Conservation (phyloP, 768 basidiomycete genomes). For the Mycena floridula region DNA sequence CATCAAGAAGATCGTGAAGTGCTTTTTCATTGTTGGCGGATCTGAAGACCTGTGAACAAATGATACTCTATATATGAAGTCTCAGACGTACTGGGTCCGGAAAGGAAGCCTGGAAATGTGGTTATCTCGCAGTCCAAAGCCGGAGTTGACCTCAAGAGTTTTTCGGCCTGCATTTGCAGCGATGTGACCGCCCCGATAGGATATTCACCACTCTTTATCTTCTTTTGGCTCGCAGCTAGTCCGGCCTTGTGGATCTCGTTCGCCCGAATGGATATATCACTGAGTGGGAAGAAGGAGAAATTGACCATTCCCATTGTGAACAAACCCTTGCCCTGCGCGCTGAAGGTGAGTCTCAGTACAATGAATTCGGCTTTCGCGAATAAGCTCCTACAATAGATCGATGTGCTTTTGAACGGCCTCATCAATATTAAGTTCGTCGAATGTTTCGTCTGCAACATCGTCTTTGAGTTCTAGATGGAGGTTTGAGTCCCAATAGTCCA, state of each 20-base stretch:
- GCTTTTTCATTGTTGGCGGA: no score
- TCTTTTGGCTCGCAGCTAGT: conserved; percentile 14
- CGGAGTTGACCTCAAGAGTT: background rate
- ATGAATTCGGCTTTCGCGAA: background rate
- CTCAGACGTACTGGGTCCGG: no score
- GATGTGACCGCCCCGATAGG: conserved; percentile 14
- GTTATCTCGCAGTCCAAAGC: conserved; percentile 15
- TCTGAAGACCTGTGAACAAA: no score
- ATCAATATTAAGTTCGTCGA: background rate
- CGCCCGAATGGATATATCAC: background rate
- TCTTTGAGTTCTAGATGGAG: background rate
- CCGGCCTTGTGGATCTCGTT: conserved; percentile 12
- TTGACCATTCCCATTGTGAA: background rate
- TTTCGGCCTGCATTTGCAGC: background rate
- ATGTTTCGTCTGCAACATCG: background rate
- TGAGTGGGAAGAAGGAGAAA: background rate
- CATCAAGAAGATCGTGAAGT: conserved; percentile 8
- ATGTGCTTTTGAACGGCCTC: background rate
- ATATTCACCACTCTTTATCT: conserved; percentile 20
- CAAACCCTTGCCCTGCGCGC: background rate
- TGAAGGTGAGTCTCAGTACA: background rate
- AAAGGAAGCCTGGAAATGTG: conserved; percentile 27
- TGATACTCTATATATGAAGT: no score
- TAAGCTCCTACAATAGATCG: background rate
- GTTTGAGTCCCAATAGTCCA: background rate